These are phyloP conservation scores for Hyphodiscus hymeniophilus DNA, from an alignment of 495 filamentous ascomycete genomes.

Conservation along the genomic window DNA sequence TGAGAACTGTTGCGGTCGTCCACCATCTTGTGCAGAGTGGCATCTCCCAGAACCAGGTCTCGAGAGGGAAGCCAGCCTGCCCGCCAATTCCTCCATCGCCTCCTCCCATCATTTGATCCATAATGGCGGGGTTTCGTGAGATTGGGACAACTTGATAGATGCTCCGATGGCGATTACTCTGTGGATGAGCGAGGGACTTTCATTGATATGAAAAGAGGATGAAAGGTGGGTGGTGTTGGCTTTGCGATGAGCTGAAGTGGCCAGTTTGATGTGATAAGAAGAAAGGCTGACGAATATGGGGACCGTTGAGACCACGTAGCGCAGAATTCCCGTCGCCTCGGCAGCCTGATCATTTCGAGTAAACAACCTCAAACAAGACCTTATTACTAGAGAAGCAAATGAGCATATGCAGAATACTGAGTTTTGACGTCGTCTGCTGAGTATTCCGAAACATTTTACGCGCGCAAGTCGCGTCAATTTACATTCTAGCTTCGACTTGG, in stretches of 20 bases:
- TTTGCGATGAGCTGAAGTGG: background rate
- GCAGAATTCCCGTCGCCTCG: too few relatives aligned
- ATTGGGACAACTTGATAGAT: background rate
- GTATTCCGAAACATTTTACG: too few relatives aligned
- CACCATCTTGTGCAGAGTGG: constrained; percentile 91
- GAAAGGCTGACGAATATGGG: too few relatives aligned
- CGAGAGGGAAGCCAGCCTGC: constrained; percentile 68
- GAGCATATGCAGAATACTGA: too few relatives aligned
- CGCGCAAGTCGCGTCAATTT: background rate
- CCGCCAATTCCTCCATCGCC: constrained; percentile 36
- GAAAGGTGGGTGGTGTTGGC: background rate
- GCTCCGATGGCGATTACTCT: background rate
- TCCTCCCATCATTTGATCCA: constrained; percentile 63
- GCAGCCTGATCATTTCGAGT: too few relatives aligned
- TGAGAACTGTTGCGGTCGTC: constrained; percentile 86
- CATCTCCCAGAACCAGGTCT: constrained; percentile 74
- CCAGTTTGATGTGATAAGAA: too few relatives aligned
- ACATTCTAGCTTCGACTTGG: too few relatives aligned
- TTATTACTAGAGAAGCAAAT: too few relatives aligned
- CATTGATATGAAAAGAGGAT: background rate
- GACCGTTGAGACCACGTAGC: too few relatives aligned
- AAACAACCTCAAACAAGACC: too few relatives aligned
- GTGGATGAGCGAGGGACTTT: background rate
- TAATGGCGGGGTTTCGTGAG: constrained; percentile 24
- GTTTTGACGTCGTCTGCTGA: too few relatives aligned